A percentile compares a stretch with the other conserved stretches of the same genome.
phyloP scores from a whole-genome alignment of 768 basidiomycete species.

The Boletus coccyginus region DNA sequence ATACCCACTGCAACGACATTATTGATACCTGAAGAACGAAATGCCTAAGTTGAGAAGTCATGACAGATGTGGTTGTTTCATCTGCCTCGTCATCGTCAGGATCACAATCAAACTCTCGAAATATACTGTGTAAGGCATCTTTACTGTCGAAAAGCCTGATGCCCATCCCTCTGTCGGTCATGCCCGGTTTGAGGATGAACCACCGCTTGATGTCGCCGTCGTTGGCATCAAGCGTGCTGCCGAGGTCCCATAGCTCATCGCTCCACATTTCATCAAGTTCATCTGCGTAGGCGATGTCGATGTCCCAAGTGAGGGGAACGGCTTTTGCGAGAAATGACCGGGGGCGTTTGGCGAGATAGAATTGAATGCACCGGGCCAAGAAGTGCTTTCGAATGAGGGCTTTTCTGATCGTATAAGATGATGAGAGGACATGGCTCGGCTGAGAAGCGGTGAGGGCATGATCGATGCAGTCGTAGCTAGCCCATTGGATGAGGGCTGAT shows the following conservation, averaged over 20 bases:
- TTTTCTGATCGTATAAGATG: slow-evolving; percentile 87
- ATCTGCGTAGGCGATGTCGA: slow-evolving; percentile 87
- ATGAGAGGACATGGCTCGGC: slow-evolving; percentile 57
- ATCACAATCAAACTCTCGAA: slow-evolving; percentile 73
- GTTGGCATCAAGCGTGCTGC: slow-evolving; percentile 50
- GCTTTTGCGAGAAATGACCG: slow-evolving; percentile 51
- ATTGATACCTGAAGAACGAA: slow-evolving; percentile 86
- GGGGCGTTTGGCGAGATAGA: slow-evolving; percentile 70
- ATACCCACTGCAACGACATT: slow-evolving; percentile 3
- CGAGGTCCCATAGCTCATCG: slow-evolving; percentile 92
- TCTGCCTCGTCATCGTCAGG: slow-evolving; percentile 50
- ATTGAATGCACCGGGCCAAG: slow-evolving; percentile 69
- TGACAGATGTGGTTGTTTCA: slow-evolving; percentile 51
- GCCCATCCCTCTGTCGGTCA: slow-evolving; percentile 96
- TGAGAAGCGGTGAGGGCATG: slow-evolving; percentile 64
- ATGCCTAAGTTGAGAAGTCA: slow-evolving; percentile 86
- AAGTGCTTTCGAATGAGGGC: slow-evolving; percentile 94
- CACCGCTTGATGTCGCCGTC: slow-evolving; percentile 41
- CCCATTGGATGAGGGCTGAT: slow-evolving; percentile 64
- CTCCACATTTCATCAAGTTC: slow-evolving; percentile 92
- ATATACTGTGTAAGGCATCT: slow-evolving; percentile 67
- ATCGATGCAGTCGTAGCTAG: slow-evolving; percentile 83
- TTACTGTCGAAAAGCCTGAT: slow-evolving; percentile 86
- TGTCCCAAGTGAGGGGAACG: slow-evolving; percentile 74
- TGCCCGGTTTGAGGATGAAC: slow-evolving; percentile 98